Percentiles rank a stretch among this genome's conserved stretches.
phyloP scores from a whole-genome alignment of 108 stramenopile species.

The Cyclotella kingstonii region DNA sequence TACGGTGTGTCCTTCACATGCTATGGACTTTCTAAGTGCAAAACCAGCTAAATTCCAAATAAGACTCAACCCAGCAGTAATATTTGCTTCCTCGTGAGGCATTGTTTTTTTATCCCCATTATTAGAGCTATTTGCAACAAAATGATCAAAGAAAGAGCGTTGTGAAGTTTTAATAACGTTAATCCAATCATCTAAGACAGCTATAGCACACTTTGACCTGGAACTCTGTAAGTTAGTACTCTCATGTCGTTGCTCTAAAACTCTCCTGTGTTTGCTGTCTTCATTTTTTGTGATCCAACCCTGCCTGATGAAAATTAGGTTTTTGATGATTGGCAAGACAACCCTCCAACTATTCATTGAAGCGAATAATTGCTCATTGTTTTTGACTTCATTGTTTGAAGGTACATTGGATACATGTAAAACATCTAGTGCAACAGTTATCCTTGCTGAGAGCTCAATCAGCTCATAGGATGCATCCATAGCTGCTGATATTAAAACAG shows the following conservation, averaged over 20 bases:
- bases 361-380: not conserved
- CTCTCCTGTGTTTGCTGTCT: too few species aligned
- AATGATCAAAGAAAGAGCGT: slow-evolving; percentile 7
- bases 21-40: not conserved
- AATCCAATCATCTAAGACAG: slow-evolving; percentile 11
- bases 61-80: slow-evolving; percentile 3
- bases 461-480: slow-evolving; percentile 27
- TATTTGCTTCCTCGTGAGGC: slow-evolving; percentile 1
- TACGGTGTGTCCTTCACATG: too few species aligned
- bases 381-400: not conserved
- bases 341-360: slow-evolving; percentile 12
- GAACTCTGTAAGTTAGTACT: too few species aligned
- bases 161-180: slow-evolving; percentile 5
- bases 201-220: not conserved
- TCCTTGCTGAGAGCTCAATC: slow-evolving; percentile 19
- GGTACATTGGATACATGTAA: not conserved
- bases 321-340: slow-evolving; percentile 12
- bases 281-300: slow-evolving; percentile 6
- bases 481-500: slow-evolving; percentile 14
- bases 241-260: too few species aligned
- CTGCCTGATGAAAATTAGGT: slow-evolving; percentile 5
- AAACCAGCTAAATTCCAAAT: slow-evolving; percentile 17
- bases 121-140: slow-evolving; percentile 3
- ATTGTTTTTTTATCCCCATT: not conserved
- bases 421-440: not conserved